These are phyloP conservation scores for Earliella scabrosa DNA, from an alignment of 1,284 basidiomycete genomes.

Conservation along the genomic window DNA sequence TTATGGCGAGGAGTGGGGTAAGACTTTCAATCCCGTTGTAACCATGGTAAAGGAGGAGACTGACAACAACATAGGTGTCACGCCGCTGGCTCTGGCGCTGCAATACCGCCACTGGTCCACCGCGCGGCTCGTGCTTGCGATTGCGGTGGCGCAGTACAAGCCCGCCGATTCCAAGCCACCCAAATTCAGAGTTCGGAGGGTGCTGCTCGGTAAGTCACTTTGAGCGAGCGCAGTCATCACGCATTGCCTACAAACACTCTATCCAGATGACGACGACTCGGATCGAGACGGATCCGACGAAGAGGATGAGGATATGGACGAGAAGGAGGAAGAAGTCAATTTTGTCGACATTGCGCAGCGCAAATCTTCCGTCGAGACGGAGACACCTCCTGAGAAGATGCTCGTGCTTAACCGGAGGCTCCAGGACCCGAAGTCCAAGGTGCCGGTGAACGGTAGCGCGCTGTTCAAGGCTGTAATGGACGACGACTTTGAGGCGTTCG, in stretches of 20 bases:
- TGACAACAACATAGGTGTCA: slow-evolving; percentile 37
- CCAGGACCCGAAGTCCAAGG: slow-evolving; percentile 16
- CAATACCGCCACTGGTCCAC: slow-evolving; percentile 54
- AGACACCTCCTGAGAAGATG: slow-evolving; percentile 42
- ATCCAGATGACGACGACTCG: not conserved
- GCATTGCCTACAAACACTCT: no score
- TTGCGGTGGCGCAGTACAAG: slow-evolving; percentile 55
- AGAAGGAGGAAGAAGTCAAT: slow-evolving; percentile 40
- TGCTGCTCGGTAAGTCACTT: slow-evolving; percentile 43
- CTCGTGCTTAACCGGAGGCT: slow-evolving; percentile 30
- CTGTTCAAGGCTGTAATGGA: slow-evolving; percentile 43
- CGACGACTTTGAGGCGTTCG: slow-evolving; percentile 55
- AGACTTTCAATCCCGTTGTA: not conserved
- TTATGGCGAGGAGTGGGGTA: slow-evolving; percentile 8
- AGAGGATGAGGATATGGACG: slow-evolving; percentile 39
- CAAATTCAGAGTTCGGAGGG: slow-evolving; percentile 37
- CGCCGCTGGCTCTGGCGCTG: slow-evolving; percentile 53
- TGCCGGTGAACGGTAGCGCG: slow-evolving; percentile 7
- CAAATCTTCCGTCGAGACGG: slow-evolving; percentile 45
- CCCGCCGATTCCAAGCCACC: slow-evolving; percentile 37
- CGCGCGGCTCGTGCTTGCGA: slow-evolving; percentile 54
- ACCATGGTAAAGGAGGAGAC: not conserved
- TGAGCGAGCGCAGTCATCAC: no score
- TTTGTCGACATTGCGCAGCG: slow-evolving; percentile 57
- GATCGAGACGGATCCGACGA: slow-evolving; percentile 39